Base-by-base conservation (phyloP, 2,329 filamentous ascomycete genomes). In the Pyricularia grisea region DNA sequence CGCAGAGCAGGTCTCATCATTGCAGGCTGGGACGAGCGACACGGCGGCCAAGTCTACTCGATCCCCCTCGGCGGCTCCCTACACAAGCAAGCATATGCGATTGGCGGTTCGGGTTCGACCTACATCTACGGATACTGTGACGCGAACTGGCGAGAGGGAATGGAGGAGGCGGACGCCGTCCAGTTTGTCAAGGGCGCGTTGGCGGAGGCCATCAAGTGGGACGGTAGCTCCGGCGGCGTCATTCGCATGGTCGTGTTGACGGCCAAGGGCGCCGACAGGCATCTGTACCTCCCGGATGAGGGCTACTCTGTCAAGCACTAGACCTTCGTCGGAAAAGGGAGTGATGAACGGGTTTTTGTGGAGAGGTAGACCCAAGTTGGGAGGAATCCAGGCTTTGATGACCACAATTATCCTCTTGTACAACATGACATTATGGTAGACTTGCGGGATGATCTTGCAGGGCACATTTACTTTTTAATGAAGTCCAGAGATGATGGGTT, bases 91-190 rank as follows among this genome's bases (percentile, higher is more conserved):
- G 79, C 94, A 23, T 99, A 97, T 78, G 89, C 95, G 63, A 99
- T 99, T 76, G 94, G 93, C 74, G 95, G 95, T 65, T 98, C 94
- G 25, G 95, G 95, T 61, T 98, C 94, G 74, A 98, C 95, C 71
- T 99, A 99, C 84, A 99, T 99, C 81, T 99, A 98, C 84, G 95
- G 95, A 75, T 98, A 97, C 85, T 98, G 94, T 78, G 94, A 99
- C 78, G 90, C 93, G 70, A 88, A 99, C 85, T 99, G 95, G 95
- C 89, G 85, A 79, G 95, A 98, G 81, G 88, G 88, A 73, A 98
- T 99, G 94, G 92, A 91, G 68, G 93, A 98, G 84, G 85, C 88
- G 69, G 94, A 97, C 71, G 95, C 95, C 0, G 89, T 99, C 73
- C 81, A 89, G 60, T 99, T 99, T 76, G 95, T 99, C 78, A 97